phyloP scores from a whole-genome alignment of 2,329 filamentous ascomycete species.

The Xylariaceae sp. region DNA sequence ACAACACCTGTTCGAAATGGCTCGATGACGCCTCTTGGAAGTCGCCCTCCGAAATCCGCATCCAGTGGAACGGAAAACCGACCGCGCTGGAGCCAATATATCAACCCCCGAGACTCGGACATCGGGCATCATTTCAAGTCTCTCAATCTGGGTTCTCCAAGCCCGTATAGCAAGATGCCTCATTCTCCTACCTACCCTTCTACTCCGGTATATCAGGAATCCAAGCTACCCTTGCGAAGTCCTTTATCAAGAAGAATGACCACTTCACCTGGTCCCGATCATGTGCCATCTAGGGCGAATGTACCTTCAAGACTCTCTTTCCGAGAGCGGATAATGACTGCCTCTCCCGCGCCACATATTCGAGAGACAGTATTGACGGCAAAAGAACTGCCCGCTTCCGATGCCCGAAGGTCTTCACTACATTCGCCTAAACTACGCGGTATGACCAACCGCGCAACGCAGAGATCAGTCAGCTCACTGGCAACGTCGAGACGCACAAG shows the following conservation, averaged over 20 bases:
- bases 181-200: constrained; percentile 39
- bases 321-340: constrained; percentile 44
- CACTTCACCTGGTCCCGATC: constrained; percentile 43
- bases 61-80: constrained; percentile 47
- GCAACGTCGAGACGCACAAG: constrained; percentile 47
- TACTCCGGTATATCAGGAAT: constrained; percentile 38
- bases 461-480: constrained; percentile 53
- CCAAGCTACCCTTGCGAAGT: constrained; percentile 48
- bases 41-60: constrained; percentile 41
- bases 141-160: constrained; percentile 54
- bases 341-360: constrained; percentile 44
- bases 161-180: constrained; percentile 47
- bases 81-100: constrained; percentile 68
- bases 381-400: constrained; percentile 36
- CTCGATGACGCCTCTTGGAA: constrained; percentile 46
- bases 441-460: constrained; percentile 28
- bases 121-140: constrained; percentile 66
- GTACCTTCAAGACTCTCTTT: constrained; percentile 45
- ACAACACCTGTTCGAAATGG: constrained; percentile 37
- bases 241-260: constrained; percentile 43
- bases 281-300: constrained; percentile 41
- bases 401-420: constrained; percentile 48
- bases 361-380: constrained; percentile 41
- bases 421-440: constrained; percentile 41
- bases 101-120: constrained; percentile 58